Base-by-base conservation (phyloP, 768 basidiomycete genomes). In the Mycena maculata region DNA sequence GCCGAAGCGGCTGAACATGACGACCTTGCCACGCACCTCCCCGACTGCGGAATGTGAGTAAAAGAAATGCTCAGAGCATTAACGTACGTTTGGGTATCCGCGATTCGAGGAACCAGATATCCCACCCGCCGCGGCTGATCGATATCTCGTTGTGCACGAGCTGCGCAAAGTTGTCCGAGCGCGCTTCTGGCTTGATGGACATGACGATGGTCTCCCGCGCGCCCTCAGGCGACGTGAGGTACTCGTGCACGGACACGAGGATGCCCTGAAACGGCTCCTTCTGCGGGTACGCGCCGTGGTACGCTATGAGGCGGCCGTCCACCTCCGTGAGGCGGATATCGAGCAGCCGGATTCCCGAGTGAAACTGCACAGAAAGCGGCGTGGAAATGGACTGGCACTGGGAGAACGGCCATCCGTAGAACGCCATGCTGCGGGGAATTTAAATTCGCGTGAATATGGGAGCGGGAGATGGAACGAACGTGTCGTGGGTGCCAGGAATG, bases 121-220 rank as follows among this genome's bases (percentile, higher is more conserved):
- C 83, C 45, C 79, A 67, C 13, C 85, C 85, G 27, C 85, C 87
- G 7, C 88, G 86, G 3, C 88, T 86, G 45, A 73, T 73, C 25
- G 78, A 75, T 27, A 97, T 91, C 60, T 90, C 92, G 44, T 87
- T 80, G 38, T 85, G 86, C 11, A 96, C 91, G 12, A 89, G 77
- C 31, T 76, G 71, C 2, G 92, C 92, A 77, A 96, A 95, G 8
- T 79, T 62, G 22, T 71, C 76, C 7, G 82, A 75, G 62, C 82
- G 88, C 70, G 94, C 91, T 76, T 98, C 96, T 74, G 96, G 92
- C 77, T 97, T 96, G 75, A 98, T 86, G 18, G 91, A 95, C 82
- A 96, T 88, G 30, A 98, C 86, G 38, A 98, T 76, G 0, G 92
- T 92, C 77, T 97, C 96, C 30, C 81, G 83, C 11, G 80, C 82